Evolutionary conservation across 495 filamentous ascomycete genomes (phyloP), one percentile per base, ranked within the genome.

Genomic region (Penicillium cataractarum): DNA sequence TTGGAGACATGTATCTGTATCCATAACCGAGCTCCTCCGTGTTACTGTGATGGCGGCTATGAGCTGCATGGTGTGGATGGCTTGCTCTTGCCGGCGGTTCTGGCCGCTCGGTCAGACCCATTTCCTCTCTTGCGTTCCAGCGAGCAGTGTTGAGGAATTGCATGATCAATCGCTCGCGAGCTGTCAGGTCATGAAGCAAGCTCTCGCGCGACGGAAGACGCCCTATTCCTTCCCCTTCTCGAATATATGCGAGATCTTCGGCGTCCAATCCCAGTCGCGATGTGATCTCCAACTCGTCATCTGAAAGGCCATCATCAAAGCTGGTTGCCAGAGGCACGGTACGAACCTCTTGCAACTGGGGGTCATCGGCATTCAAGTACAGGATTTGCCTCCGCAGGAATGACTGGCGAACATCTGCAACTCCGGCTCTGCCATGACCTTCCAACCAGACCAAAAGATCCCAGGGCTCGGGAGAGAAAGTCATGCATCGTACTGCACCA

Each of bases 391-490:
- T 86, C 29, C 87, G 87, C 24, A 82, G 75, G 62, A 96, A 92
- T 22, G 87, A 86, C 60, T 86, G 87, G 24, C 95, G 89, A 24
- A 93, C 77, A 78, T 99, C 95, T 3, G 90, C 90, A 49, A 98
- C 80, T 12, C 92, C 93, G 35, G 94, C 84, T 64, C 90, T 84
- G 9, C 92, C 93, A 62, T 88, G 89, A 63, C 96, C 89, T 76
- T 99, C 95, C 22, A 92, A 86, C 93, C 94, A 97, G 26, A 96
- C 90, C 35, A 99, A 81, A 17, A 99, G 84, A 73, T 99, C 94
- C 84, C 88, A 91, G 10, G 93, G 92, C 21, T 90, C 91, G 3
- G 95, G 93, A 0, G 91, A 89, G 71, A 99, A 99, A 24, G 87
- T 83, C 87, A 99, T 94, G 57, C 92, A 90, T 55, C 95, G 86